Percentiles rank a stretch among this genome's conserved stretches.
phyloP scores from a whole-genome alignment of 164 flowering plant species.

The Berberis thunbergii region DNA sequence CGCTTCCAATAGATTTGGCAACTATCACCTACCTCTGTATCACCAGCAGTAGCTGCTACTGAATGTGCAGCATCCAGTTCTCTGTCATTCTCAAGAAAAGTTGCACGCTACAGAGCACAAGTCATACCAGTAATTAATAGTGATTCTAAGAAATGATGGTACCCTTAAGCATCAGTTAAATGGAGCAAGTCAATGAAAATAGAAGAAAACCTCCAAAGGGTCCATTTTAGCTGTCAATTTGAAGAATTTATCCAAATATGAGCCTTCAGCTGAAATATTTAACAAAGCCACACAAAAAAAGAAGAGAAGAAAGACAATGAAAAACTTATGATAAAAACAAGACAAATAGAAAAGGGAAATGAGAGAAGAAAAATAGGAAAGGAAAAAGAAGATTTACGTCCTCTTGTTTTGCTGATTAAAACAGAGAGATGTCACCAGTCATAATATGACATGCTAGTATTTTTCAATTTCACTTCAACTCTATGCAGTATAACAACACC shows the following conservation, averaged over 20 bases:
- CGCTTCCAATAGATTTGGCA: not conserved
- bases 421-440: too few species aligned
- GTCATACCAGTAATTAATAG: not conserved
- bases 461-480: too few species aligned
- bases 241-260: slow-evolving; percentile 80
- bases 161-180: not conserved
- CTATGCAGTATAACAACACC: too few species aligned
- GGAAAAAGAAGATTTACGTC: too few species aligned
- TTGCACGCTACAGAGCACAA: slow-evolving; percentile 60
- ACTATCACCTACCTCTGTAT: slow-evolving; percentile 57
- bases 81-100: slow-evolving; percentile 76
- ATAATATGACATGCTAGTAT: too few species aligned
- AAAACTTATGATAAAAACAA: too few species aligned
- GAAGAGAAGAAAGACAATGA: not conserved
- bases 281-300: slow-evolving; percentile 2
- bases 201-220: slow-evolving; percentile 53
- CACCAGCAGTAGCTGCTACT: slow-evolving; percentile 94
- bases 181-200: not conserved
- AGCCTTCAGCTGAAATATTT: slow-evolving; percentile 52
- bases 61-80: slow-evolving; percentile 95
- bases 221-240: slow-evolving; percentile 69
- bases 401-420: too few species aligned
- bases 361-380: too few species aligned
- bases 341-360: too few species aligned
- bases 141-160: not conserved